Evolutionary conservation across 73 alveolate species (phyloP).

Genomic region (Stentor coeruleus): DNA sequence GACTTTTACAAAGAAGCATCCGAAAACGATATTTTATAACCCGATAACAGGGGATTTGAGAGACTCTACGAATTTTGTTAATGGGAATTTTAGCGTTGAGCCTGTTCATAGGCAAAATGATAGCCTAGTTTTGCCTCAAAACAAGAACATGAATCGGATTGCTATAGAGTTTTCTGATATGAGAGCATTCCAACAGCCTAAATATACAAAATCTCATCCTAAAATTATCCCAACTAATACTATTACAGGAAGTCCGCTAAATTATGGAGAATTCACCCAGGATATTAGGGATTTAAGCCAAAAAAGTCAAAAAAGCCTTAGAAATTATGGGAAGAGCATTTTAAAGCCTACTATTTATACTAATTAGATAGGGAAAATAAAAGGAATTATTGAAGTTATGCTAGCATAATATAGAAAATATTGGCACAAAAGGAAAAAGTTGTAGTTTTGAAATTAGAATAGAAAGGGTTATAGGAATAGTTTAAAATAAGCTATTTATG

Average conservation of each 20-base stretch:
- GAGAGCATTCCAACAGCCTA: not conserved
- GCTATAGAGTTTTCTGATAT: not conserved
- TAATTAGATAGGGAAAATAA: too few relatives aligned
- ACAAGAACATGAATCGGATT: not conserved
- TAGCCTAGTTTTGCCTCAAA: not conserved
- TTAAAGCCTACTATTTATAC: too few relatives aligned
- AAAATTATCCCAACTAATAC: not conserved
- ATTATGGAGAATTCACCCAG: too few relatives aligned
- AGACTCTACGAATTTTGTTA: not conserved
- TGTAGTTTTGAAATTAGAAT: too few relatives aligned
- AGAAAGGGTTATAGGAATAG: too few relatives aligned
- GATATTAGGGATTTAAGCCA: too few relatives aligned
- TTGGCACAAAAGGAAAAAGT: too few relatives aligned
- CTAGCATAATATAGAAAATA: too few relatives aligned
- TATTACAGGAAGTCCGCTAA: not conserved
- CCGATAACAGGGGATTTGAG: conserved; percentile 9
- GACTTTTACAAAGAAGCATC: not conserved
- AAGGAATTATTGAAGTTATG: too few relatives aligned
- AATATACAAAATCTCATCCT: not conserved
- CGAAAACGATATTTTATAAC: not conserved
- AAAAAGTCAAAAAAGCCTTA: too few relatives aligned
- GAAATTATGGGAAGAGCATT: too few relatives aligned
- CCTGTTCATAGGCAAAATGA: not conserved
- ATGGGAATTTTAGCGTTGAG: not conserved
- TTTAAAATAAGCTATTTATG: too few relatives aligned